Evolutionary conservation across 179 eudicot genomes (phyloP).

Genomic region (Beta corolliflora): DNA sequence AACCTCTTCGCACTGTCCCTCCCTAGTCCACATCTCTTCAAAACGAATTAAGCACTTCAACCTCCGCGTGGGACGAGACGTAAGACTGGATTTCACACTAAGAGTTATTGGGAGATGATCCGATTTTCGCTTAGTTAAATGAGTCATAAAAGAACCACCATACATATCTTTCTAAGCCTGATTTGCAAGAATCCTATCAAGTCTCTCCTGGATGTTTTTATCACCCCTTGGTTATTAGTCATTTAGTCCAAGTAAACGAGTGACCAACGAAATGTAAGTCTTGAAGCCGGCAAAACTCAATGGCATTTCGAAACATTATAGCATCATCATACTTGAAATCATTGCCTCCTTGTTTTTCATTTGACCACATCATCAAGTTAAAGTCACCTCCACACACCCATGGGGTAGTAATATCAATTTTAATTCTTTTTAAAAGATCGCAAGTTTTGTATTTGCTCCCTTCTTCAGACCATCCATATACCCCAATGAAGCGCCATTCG

Average conservation of each 20-base stretch:
- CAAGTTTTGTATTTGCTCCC: neutral
- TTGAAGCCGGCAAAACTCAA: neutral
- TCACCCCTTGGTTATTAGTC: neutral
- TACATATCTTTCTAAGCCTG: neutral
- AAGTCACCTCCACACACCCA: neutral
- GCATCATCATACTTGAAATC: neutral
- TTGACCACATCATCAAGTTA: neutral
- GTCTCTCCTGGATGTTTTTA: neutral
- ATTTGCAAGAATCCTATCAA: neutral
- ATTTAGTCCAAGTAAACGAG: neutral
- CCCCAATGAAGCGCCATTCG: neutral
- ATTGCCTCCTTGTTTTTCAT: neutral
- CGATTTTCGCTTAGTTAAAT: neutral
- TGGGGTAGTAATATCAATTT: no score
- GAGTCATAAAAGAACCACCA: neutral
- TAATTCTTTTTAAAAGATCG: no score
- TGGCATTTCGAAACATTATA: neutral
- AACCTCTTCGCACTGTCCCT: neutral
- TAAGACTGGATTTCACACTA: no score
- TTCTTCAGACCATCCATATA: neutral
- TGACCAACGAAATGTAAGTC: neutral
- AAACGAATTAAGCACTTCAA: neutral
- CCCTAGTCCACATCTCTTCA: neutral
- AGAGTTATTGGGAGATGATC: neutral
- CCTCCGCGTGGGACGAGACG: no score